Evolutionary conservation across 768 basidiomycete genomes (phyloP).

Genomic region (Amanita exitialis): DNA sequence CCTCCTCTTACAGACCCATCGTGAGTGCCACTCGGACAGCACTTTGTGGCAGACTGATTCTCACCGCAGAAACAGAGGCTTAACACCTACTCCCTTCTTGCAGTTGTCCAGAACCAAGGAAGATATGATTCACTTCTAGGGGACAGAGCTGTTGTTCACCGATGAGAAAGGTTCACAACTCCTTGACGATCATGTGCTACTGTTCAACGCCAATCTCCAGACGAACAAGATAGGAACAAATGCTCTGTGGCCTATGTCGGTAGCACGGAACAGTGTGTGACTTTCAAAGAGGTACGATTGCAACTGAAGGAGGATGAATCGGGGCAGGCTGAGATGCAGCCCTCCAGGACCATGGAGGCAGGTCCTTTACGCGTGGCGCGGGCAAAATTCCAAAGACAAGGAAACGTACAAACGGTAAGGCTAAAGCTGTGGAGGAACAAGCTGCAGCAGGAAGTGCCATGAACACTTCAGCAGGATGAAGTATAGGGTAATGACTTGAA

Average conservation of each 20-base stretch:
- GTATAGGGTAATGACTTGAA: no score
- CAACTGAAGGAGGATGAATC: conserved; percentile 22
- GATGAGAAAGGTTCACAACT: conserved; percentile 46
- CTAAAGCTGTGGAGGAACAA: conserved; percentile 6
- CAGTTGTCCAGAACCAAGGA: conserved; percentile 71
- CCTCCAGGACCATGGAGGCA: no score
- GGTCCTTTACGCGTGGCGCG: background rate
- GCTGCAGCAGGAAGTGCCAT: conserved; percentile 1
- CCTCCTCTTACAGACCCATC: conserved; percentile 61
- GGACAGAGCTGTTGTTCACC: conserved; percentile 68
- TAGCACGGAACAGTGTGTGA: conserved; percentile 58
- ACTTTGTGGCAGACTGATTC: background rate
- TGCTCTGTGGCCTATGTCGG: conserved; percentile 44
- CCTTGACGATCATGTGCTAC: background rate
- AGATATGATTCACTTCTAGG: conserved; percentile 53
- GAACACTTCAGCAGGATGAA: background rate
- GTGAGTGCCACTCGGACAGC: conserved; percentile 31
- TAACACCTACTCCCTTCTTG: conserved; percentile 63
- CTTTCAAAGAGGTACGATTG: conserved; percentile 65
- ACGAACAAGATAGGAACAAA: conserved; percentile 31
- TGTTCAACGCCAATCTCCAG: conserved; percentile 11
- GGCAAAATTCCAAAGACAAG: background rate
- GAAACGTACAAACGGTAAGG: conserved; percentile 10
- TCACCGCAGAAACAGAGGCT: conserved; percentile 39
- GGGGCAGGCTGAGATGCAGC: background rate